phyloP scores from a whole-genome alignment of 2,329 filamentous ascomycete species.

The Cladophialophora bantiana region DNA sequence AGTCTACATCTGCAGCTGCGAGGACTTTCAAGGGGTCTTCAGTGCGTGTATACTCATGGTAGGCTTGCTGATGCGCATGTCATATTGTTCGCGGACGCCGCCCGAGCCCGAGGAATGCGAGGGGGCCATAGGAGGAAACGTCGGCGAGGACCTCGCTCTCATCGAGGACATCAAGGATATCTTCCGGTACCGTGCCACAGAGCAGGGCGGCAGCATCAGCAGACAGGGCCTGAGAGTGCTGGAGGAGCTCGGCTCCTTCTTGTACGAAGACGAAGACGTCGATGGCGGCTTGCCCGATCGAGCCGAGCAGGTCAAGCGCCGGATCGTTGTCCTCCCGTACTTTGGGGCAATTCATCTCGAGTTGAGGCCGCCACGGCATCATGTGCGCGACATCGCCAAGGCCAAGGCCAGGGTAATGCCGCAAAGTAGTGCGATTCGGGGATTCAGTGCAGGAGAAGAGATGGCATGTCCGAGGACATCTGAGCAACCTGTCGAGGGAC shows the following conservation, averaged over 20 bases:
- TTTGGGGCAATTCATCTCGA: slow-evolving; percentile 38
- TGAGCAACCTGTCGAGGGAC: slow-evolving; percentile 5
- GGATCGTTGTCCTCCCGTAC: slow-evolving; percentile 38
- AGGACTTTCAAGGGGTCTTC: slow-evolving; percentile 39
- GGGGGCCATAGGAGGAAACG: slow-evolving; percentile 9
- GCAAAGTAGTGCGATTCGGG: neutral
- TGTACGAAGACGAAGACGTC: slow-evolving; percentile 22
- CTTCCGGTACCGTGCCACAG: slow-evolving; percentile 36
- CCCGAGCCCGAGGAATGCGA: neutral
- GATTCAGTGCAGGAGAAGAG: neutral
- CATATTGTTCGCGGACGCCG: slow-evolving; percentile 15
- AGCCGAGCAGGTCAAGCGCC: slow-evolving; percentile 15
- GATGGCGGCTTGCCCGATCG: neutral
- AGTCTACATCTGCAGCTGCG: slow-evolving; percentile 39
- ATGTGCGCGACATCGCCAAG: neutral
- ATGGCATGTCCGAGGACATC: slow-evolving; percentile 11
- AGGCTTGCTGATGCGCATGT: slow-evolving; percentile 29
- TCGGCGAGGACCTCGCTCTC: slow-evolving; percentile 33
- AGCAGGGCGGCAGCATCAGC: slow-evolving; percentile 36
- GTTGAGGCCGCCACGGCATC: slow-evolving; percentile 25
- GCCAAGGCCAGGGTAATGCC: neutral
- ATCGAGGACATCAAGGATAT: slow-evolving; percentile 38
- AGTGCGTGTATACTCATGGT: slow-evolving; percentile 37
- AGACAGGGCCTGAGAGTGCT: slow-evolving; percentile 37
- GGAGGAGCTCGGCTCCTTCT: slow-evolving; percentile 35